Percentiles rank a stretch among this genome's conserved stretches.
phyloP scores from a whole-genome alignment of 371 early-diverging fungal species.

The Mucor mucedo region DNA sequence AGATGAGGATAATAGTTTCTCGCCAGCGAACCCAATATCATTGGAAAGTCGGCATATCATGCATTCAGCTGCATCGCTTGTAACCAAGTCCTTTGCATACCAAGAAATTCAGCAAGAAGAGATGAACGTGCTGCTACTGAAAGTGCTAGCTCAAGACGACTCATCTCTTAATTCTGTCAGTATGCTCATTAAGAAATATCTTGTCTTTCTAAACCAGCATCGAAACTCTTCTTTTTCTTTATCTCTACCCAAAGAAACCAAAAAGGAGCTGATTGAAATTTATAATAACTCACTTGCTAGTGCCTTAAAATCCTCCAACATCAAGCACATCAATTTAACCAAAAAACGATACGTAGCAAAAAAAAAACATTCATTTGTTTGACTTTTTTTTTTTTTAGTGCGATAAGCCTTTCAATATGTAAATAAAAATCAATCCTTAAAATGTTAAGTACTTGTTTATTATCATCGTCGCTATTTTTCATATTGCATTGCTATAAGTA shows the following conservation, averaged over 20 bases:
- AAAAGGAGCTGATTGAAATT: slow-evolving; percentile 20
- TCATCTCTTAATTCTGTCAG: slow-evolving; percentile 3
- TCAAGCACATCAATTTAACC: slow-evolving; percentile 21
- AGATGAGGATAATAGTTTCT: slow-evolving; percentile 20
- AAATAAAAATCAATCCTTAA: slow-evolving; percentile 24
- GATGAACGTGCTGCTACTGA: slow-evolving; percentile 17
- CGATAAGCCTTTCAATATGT: slow-evolving; percentile 16
- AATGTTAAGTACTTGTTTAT: slow-evolving; percentile 22
- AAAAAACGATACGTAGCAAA: slow-evolving; percentile 13
- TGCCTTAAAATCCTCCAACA: slow-evolving; percentile 22
- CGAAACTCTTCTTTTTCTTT: slow-evolving; percentile 26
- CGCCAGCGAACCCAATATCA: slow-evolving; percentile 17
- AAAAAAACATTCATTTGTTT: slow-evolving; percentile 11
- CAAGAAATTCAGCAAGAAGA: slow-evolving; percentile 16
- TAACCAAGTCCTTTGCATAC: slow-evolving; percentile 21
- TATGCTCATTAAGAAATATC: slow-evolving; percentile 22
- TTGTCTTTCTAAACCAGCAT: slow-evolving; percentile 24
- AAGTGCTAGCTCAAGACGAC: slow-evolving; percentile 24
- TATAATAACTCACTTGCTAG: slow-evolving; percentile 23
- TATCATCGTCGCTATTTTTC: slow-evolving; percentile 19
- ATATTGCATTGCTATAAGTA: slow-evolving; percentile 19
- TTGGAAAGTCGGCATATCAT: slow-evolving; percentile 15
- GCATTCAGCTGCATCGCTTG: slow-evolving; percentile 24
- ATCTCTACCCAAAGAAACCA: slow-evolving; percentile 19
- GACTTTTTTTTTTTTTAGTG: slow-evolving; percentile 17